Base-by-base conservation (phyloP, 768 basidiomycete genomes). In the Lepiota venenata region DNA sequence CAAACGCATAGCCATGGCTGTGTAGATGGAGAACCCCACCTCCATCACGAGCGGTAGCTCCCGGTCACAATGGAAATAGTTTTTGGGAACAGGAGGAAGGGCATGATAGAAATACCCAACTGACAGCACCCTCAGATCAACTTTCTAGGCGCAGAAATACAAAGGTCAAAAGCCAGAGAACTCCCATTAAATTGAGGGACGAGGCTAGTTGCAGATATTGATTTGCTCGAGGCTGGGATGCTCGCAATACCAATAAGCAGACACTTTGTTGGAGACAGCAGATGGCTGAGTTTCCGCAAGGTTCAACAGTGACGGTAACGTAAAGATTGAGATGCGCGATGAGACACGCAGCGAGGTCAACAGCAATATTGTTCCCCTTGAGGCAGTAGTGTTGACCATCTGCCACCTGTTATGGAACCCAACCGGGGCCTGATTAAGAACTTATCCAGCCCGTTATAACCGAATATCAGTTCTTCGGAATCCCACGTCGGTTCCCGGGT, bases 181-280 rank as follows among this genome's bases (percentile, higher is more conserved):
- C 63, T 52, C 61, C 92, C 91, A 56, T 25, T 25, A 56, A 81
- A 63, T 29, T 72, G 68, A 16, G 77, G 64, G 2, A 82, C 75
- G 38, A 96, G 65, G 6, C 80, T 74, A 50, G 71, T 70, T 11
- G 92, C 81, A 27, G 95, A 74, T 0, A 88, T 83, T 0, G 91
- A 87, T 74, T 97, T 97, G 15, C 94, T 92, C 0, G 88, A 88
- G 1, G 90, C 95, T 3, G 95, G 94, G 15, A 87, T 79, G 7
- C 91, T 91, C 36, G 84, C 73, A 53, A 92, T 77, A 35, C 87
- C 91, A 29, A 92, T 78, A 12, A 93, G 67, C 27, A 91, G 73
- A 25, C 91, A 81, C 29, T 67, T 63, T 27, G 67, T 59, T 12
- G 58, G 40, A 0, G 71, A 66, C 11, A 63, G 69, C 59, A 77